A percentile compares a stretch with the other conserved stretches of the same genome.
These are phyloP conservation scores for Mucor velutinosus DNA, from an alignment of 371 early-diverging fungal genomes.

Conservation along the genomic window DNA sequence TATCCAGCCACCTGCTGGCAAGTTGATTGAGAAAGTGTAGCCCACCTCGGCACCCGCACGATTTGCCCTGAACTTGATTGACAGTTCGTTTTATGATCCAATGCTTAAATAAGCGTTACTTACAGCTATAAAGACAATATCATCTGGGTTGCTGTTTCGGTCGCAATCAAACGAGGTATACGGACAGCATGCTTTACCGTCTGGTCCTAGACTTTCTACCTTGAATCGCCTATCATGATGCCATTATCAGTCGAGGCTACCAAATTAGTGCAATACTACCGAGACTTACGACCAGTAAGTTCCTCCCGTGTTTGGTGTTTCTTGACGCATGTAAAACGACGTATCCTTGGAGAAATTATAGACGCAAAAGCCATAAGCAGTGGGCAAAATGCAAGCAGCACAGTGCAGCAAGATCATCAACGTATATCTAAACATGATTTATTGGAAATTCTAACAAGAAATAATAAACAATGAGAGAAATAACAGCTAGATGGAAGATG, in stretches of 20 bases:
- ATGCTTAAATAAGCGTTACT: not conserved
- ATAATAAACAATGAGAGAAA: not conserved
- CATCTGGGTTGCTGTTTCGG: not conserved
- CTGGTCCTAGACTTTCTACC: not conserved
- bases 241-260: not conserved
- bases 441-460: not conserved
- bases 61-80: not conserved
- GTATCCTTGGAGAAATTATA: constrained; percentile 9
- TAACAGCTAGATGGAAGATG: not conserved
- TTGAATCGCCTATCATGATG: constrained; percentile 8
- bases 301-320: not conserved
- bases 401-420: not conserved
- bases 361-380: constrained; percentile 13
- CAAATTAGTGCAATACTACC: not conserved
- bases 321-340: not conserved
- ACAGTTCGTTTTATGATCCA: not conserved
- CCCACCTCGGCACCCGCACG: not conserved
- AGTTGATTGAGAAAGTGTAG: not conserved
- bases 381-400: not conserved
- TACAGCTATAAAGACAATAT: not conserved
- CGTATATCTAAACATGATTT: not conserved
- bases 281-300: not conserved
- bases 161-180: constrained; percentile 14
- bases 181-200: constrained; percentile 21
- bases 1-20: constrained; percentile 13